A percentile compares a stretch with the other conserved stretches of the same genome.
Evolutionary conservation across 345 rosid genomes (phyloP).

Genomic region (Hibiscus syriacus): DNA sequence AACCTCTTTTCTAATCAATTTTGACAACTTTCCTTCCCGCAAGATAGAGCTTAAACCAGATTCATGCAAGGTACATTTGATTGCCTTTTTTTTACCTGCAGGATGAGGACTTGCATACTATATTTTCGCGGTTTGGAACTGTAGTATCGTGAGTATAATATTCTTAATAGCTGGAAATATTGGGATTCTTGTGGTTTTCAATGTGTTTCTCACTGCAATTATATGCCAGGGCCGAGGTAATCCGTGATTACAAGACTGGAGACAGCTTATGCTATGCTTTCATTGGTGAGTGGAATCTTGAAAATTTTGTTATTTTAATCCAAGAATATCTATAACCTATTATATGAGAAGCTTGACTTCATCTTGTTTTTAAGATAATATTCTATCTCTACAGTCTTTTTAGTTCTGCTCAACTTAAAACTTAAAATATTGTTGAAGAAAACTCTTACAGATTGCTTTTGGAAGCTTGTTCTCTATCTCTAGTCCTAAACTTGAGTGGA

Average conservation of each 20-base stretch:
- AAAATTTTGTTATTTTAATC: neutral
- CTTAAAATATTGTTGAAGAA: neutral
- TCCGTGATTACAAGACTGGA: conserved; percentile 92
- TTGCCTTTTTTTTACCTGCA: conserved; percentile 26
- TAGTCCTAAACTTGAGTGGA: neutral
- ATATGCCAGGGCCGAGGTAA: conserved; percentile 69
- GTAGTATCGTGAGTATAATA: conserved; percentile 57
- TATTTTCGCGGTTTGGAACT: conserved; percentile 92
- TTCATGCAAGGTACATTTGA: neutral
- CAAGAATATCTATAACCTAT: neutral
- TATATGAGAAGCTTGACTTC: neutral
- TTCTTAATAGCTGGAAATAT: neutral
- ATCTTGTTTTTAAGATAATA: neutral
- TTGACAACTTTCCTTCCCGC: neutral
- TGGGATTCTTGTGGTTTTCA: neutral
- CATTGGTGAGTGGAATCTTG: conserved; percentile 50
- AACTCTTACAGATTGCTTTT: neutral
- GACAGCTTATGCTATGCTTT: conserved; percentile 96
- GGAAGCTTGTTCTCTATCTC: neutral
- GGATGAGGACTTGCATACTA: conserved; percentile 95
- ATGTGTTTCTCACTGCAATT: conserved; percentile 11
- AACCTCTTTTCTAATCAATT: neutral
- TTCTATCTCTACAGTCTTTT: neutral
- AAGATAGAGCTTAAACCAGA: neutral
- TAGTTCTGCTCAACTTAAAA: neutral